Percentiles rank a stretch among this genome's conserved stretches.
Evolutionary conservation across 306 rosid genomes (phyloP).

Genomic region (Chamaecrista fasciculata): DNA sequence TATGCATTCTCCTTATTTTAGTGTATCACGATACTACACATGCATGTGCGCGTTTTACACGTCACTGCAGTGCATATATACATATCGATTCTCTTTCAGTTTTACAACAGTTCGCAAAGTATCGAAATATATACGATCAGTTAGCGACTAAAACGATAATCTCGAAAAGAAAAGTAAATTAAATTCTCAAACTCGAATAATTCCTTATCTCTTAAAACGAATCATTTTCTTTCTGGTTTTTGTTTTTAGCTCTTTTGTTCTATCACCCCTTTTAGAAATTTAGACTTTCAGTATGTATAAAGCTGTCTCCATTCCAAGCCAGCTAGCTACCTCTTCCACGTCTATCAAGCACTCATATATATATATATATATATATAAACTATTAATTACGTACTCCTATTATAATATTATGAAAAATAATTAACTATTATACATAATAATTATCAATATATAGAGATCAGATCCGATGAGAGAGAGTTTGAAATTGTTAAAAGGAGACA

Average conservation of each 20-base stretch:
- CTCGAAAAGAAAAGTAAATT: not conserved
- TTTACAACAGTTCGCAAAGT: not conserved
- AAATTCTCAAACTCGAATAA: not conserved
- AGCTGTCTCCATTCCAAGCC: not conserved
- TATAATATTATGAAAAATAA: no score
- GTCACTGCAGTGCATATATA: not conserved
- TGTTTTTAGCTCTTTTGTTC: not conserved
- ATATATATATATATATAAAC: no score
- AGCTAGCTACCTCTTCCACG: not conserved
- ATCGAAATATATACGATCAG: not conserved
- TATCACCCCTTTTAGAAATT: not conserved
- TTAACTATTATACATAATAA: no score
- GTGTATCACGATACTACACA: not conserved
- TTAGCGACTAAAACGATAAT: not conserved
- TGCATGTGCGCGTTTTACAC: not conserved
- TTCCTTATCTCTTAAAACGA: not conserved
- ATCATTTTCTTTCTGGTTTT: not conserved
- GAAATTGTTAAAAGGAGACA: no score
- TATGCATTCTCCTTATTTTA: no score
- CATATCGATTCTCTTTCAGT: not conserved
- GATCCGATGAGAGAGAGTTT: no score
- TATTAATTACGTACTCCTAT: no score
- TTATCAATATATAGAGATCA: no score
- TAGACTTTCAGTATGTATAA: not conserved
- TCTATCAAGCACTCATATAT: no score